phyloP scores from a whole-genome alignment of 306 rosid genomes.

The Sicyos edulis region DNA sequence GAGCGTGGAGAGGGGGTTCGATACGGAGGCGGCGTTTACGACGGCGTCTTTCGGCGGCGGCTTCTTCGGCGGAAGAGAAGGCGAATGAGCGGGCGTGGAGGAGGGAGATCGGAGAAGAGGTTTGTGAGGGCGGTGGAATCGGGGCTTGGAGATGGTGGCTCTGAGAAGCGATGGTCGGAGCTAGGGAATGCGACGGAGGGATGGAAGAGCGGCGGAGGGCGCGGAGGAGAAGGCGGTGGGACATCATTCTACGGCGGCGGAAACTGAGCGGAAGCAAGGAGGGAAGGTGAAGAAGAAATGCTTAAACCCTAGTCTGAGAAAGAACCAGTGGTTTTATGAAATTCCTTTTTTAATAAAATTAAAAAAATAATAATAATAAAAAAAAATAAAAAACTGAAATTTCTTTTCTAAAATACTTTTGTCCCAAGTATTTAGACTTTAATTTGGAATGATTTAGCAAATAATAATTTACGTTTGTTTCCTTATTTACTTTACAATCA shows the following conservation, averaged over 20 bases:
- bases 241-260: constrained; percentile 27
- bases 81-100: constrained; percentile 50
- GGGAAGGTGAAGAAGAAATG: not conserved
- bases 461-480: too few relatives aligned
- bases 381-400: too few relatives aligned
- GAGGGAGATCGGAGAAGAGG: too few relatives aligned
- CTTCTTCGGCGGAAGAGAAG: constrained; percentile 94
- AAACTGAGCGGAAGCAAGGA: not conserved
- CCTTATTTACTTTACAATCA: too few relatives aligned
- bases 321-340: not conserved
- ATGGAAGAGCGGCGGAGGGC: constrained; percentile 39
- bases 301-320: constrained; percentile 21
- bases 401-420: too few relatives aligned
- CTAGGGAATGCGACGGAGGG: not conserved
- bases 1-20: constrained; percentile 83
- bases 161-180: constrained; percentile 17
- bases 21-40: constrained; percentile 81
- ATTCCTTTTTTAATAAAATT: too few relatives aligned
- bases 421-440: too few relatives aligned
- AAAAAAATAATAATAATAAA: too few relatives aligned
- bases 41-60: constrained; percentile 89
- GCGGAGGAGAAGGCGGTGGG: constrained; percentile 56
- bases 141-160: constrained; percentile 8
- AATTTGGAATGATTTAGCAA: too few relatives aligned
- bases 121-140: constrained; percentile 20